Evolutionary conservation across 75 land plant genomes (phyloP), one percentile per base, ranked within the genome.

Genomic region (Sequoia sempervirens): DNA sequence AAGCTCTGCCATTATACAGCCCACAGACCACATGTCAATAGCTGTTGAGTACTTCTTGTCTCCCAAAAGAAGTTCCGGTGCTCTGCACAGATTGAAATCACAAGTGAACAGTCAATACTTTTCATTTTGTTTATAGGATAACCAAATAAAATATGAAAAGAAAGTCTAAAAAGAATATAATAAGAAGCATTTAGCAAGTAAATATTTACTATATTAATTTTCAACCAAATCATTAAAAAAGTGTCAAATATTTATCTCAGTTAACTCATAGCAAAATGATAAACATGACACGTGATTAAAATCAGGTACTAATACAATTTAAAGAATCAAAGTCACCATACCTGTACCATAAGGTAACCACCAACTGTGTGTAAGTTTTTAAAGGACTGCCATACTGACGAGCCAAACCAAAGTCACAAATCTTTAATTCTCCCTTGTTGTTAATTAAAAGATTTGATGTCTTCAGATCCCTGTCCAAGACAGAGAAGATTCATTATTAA

Each of bases 1-100:
- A 36, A 90, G 85, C 80, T 90, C 91, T 30, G 91, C 91, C 91
- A 90, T 90, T 10, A 89, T 90, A 54, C 91, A 90, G 15, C 91
- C 91, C 58, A 90, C 43, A 10, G 91, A 90, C 91, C 91, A 90
- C 91, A 90, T 89, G 28, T 90, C 91, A 76, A 90, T 69, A 2
- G 90, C 86, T 30, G 90, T 86, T 23, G 90, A 88, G 79, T 90
- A 90, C 54, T 89, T 81, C 72, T 75, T 90, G 15, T 87, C 83
- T 30, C 91, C 91, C 23, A 90, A 85, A 3, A 90, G 88, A 8
- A 90, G 82, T 54, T 90, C 91, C 11, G 91, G 91, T 46, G 91
- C 91, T 73, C 91, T 87, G 78, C 61, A 84, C 36, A 38, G 13
- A n/a, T 10, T 5, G 54, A 86, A 38, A 45, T 3, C 26, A 45